Evolutionary conservation across 1,139 yeast species (phyloP), one percentile per base, ranked within the genome.

Genomic region (Blastobotrys niveus): DNA sequence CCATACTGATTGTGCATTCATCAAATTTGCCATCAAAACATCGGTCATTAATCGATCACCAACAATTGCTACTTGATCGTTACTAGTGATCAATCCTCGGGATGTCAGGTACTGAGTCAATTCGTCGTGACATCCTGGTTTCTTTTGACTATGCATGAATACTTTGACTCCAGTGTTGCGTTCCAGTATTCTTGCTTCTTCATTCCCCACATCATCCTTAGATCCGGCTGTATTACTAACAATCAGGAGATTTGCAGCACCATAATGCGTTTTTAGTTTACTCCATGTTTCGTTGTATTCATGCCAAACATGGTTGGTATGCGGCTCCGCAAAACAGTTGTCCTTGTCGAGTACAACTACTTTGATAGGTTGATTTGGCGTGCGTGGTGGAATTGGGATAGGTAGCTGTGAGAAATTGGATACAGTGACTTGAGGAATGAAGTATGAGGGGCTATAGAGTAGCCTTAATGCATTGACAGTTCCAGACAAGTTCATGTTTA

Each of bases 221-320:
- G 96, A 85, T 0, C 98, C 98, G 0, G 97, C 96, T 0, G 95
- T 85, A 59, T 91, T 91, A 56, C 95, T 84, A 3, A 91, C 96
- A 31, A 91, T 83, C 27, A 88, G 67, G 19, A 89, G 61, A 22
- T 72, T 71, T n/a, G 77, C 80, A 31, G 72, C 77, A 0, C 94
- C 89, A 55, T 82, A 87, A 2, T 64, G 57, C 5, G 61, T 56
- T 40, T 73, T 71, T 44, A 89, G 68, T 25, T 62, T 57, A 5
- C 68, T 64, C 93, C 94, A 87, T 14, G 75, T 72, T 7, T 68
- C 70, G 59, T 66, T 55, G 57, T 88, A 87, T 2, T 67, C 83
- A 0, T 85, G 88, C 86, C 88, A 88, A 2, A 91, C 83, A 49
- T 77, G 75, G 54, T 82, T 83, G 47, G 80, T 83, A 48, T 86